Percentiles rank a stretch among this genome's conserved stretches.
phyloP scores from a whole-genome alignment of 2,329 filamentous ascomycete species.

The Gnomoniopsis smithogilvyi region DNA sequence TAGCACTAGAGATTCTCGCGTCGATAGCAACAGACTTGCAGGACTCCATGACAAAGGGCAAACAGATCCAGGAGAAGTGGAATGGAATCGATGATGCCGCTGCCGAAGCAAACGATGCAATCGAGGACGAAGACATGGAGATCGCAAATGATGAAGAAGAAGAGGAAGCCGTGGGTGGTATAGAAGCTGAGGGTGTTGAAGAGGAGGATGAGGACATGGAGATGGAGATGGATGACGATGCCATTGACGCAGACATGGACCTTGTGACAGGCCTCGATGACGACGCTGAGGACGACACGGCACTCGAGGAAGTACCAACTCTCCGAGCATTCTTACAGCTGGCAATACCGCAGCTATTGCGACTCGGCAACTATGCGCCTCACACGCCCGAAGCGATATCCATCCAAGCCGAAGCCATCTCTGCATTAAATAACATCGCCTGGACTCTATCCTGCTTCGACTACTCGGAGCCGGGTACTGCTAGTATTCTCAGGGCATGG shows the following conservation, averaged over 20 bases:
- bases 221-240: conserved; percentile 42
- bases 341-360: conserved; percentile 48
- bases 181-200: conserved; percentile 33
- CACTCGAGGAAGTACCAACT: conserved; percentile 51
- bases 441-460: conserved; percentile 64
- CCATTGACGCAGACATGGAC: conserved; percentile 63
- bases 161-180: conserved; percentile 32
- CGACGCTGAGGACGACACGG: conserved; percentile 37
- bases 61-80: conserved; percentile 35
- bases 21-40: conserved; percentile 61
- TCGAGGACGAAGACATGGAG: conserved; percentile 22
- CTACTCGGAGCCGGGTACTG: conserved; percentile 52
- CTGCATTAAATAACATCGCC: conserved; percentile 63
- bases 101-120: conserved; percentile 32
- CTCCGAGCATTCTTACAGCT: conserved; percentile 44
- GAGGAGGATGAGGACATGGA: conserved; percentile 27
- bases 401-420: conserved; percentile 53
- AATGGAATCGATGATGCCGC: conserved; percentile 38
- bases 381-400: conserved; percentile 38
- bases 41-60: conserved; percentile 44
- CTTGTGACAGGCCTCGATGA: conserved; percentile 52
- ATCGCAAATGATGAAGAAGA: conserved; percentile 10
- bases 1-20: conserved; percentile 60
- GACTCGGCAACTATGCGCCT: conserved; percentile 39
- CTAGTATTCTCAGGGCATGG: conserved; percentile 53